Evolutionary conservation across 1,284 basidiomycete species (phyloP).

Genomic region (Austropuccinia psidii): DNA sequence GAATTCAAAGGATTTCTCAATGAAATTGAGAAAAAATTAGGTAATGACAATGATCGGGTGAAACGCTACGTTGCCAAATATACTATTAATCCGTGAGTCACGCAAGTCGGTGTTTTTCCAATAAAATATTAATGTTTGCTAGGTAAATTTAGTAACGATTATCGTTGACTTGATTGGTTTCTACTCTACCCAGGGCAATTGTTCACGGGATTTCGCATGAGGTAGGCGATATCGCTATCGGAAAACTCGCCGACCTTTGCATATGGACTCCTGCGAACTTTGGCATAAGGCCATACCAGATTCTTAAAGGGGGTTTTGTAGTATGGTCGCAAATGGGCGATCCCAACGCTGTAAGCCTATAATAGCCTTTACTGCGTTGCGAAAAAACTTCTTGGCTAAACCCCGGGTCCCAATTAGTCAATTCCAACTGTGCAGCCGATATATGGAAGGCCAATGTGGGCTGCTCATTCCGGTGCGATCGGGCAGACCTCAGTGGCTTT

Average conservation of each 20-base stretch:
- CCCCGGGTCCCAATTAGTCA: slow-evolving; percentile 49
- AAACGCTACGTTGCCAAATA: slow-evolving; percentile 96
- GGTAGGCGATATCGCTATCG: slow-evolving; percentile 74
- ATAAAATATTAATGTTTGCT: neutral
- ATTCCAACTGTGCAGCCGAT: slow-evolving; percentile 90
- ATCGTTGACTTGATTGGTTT: neutral
- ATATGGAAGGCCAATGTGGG: slow-evolving; percentile 80
- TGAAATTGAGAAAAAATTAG: slow-evolving; percentile 58
- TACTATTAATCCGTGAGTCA: slow-evolving; percentile 93
- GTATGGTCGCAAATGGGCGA: slow-evolving; percentile 62
- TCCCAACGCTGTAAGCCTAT: slow-evolving; percentile 41
- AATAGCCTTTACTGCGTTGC: neutral
- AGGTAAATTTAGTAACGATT: neutral
- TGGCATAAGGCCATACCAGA: slow-evolving; percentile 81
- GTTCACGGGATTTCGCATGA: slow-evolving; percentile 84
- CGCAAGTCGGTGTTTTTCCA: no score
- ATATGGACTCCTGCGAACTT: slow-evolving; percentile 91
- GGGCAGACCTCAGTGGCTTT: slow-evolving; percentile 73
- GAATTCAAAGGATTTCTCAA: slow-evolving; percentile 65
- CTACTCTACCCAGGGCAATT: slow-evolving; percentile 64
- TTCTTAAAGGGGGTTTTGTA: slow-evolving; percentile 90
- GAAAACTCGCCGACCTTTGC: slow-evolving; percentile 83
- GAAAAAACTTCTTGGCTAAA: neutral
- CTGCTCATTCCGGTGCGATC: slow-evolving; percentile 63
- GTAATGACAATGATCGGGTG: slow-evolving; percentile 83